Percentiles rank a stretch among this genome's conserved stretches.
Conservation (phyloP, 2,329 filamentous ascomycete species). For the Penicillium sp. region DNA sequence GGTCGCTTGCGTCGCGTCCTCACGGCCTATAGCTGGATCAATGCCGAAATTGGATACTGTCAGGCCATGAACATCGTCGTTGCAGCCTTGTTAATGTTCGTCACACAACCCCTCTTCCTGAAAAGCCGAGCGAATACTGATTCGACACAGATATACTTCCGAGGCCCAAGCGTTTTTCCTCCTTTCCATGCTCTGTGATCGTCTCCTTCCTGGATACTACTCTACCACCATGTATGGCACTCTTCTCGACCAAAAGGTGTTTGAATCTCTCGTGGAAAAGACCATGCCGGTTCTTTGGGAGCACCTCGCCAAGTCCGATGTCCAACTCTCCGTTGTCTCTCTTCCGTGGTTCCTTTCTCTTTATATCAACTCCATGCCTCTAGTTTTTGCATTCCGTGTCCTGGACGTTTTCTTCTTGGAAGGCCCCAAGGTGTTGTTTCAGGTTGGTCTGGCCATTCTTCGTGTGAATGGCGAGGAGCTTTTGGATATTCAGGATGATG, state of each 20-base stretch:
- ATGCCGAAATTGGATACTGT: slow-evolving; percentile 93
- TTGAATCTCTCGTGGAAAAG: slow-evolving; percentile 95
- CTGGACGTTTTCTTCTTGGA: slow-evolving; percentile 98
- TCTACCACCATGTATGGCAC: slow-evolving; percentile 99
- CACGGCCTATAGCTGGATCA: slow-evolving; percentile 96
- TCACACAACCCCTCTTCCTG: slow-evolving; percentile 8
- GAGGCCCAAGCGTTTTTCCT: slow-evolving; percentile 94
- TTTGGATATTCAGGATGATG: slow-evolving; percentile 86
- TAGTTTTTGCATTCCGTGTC: slow-evolving; percentile 95
- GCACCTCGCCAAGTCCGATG: slow-evolving; percentile 91
- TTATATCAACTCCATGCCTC: slow-evolving; percentile 98
- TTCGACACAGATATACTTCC: slow-evolving; percentile 71
- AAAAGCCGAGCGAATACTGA: slow-evolving; percentile 13
- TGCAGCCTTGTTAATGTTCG: slow-evolving; percentile 83
- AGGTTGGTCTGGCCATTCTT: slow-evolving; percentile 92
- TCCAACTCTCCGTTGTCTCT: slow-evolving; percentile 94
- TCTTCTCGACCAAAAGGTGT: slow-evolving; percentile 90
- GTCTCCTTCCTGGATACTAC: slow-evolving; percentile 91
- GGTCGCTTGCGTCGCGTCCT: slow-evolving; percentile 81
- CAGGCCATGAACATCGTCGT: slow-evolving; percentile 99
- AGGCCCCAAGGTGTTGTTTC: slow-evolving; percentile 94
- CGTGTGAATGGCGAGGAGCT: slow-evolving; percentile 96
- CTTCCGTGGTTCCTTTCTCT: slow-evolving; percentile 96
- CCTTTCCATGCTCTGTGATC: slow-evolving; percentile 84
- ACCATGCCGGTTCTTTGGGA: slow-evolving; percentile 99